Percentiles rank a stretch among this genome's conserved stretches.
These are phyloP conservation scores for Albophoma yamanashiensis DNA, from an alignment of 2,329 filamentous ascomycete species.

Conservation along the genomic window DNA sequence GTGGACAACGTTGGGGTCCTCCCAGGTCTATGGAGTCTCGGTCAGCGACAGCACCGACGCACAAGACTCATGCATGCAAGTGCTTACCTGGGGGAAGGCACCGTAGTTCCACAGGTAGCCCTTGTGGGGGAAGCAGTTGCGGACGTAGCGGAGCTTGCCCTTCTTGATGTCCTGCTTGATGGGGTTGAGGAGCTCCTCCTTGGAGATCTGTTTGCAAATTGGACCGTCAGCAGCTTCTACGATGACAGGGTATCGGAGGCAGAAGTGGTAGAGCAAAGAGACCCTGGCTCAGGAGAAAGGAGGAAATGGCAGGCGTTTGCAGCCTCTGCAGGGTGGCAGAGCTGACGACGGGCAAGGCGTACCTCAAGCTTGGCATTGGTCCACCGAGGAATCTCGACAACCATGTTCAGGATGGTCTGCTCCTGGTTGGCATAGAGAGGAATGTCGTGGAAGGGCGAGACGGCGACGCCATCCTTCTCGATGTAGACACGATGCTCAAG, in stretches of 20 bases:
- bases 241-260: background rate
- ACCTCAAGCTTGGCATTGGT: slow-evolving; percentile 99
- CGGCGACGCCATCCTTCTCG: slow-evolving; percentile 88
- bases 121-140: slow-evolving; percentile 99
- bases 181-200: slow-evolving; percentile 95
- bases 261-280: background rate
- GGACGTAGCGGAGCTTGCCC: slow-evolving; percentile 97
- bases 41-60: background rate
- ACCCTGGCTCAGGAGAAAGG: background rate
- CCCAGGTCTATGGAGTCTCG: slow-evolving; percentile 66
- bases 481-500: slow-evolving; percentile 96
- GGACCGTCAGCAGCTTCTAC: slow-evolving; percentile 10
- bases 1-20: slow-evolving; percentile 92
- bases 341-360: slow-evolving; percentile 19
- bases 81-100: slow-evolving; percentile 86
- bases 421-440: slow-evolving; percentile 95
- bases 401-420: slow-evolving; percentile 96
- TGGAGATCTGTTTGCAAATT: slow-evolving; percentile 68
- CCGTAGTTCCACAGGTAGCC: slow-evolving; percentile 99
- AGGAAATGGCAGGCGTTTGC: background rate
- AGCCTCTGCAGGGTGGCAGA: background rate
- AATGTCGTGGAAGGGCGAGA: slow-evolving; percentile 98
- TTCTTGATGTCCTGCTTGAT: slow-evolving; percentile 99
- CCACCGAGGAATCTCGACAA: slow-evolving; percentile 99
- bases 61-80: slow-evolving; percentile 1